Evolutionary conservation across 139 green algal genomes (phyloP).

Genomic region (Chlamydomonas urium): DNA sequence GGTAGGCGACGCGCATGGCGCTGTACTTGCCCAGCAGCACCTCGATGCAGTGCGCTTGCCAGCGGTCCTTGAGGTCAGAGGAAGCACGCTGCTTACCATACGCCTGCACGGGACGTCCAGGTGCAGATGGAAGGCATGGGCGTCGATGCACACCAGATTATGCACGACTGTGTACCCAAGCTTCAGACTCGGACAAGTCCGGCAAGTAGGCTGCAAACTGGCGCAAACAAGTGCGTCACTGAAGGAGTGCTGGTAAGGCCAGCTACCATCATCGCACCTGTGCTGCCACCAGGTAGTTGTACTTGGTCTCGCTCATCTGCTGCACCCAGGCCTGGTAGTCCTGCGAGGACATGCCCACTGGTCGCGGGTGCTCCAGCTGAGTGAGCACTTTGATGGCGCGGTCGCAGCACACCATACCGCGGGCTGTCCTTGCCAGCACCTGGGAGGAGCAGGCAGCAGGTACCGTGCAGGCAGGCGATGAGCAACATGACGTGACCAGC

Average conservation of each 20-base stretch:
- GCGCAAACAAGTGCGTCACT: too few relatives aligned
- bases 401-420: conserved; percentile 72
- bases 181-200: too few relatives aligned
- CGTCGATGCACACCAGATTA: too few relatives aligned
- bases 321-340: conserved; percentile 27
- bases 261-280: too few relatives aligned
- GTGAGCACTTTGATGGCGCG: conserved; percentile 48
- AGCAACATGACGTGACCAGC: too few relatives aligned
- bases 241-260: too few relatives aligned
- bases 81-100: conserved; percentile 18
- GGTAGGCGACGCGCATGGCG: too few relatives aligned
- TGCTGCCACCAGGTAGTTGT: background rate
- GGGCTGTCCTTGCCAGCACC: conserved; percentile 43
- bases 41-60: conserved; percentile 25
- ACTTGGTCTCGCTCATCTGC: conserved; percentile 2
- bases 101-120: conserved; percentile 51
- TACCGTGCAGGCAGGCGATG: too few relatives aligned
- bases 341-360: conserved; percentile 18
- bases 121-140: too few relatives aligned
- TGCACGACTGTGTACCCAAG: too few relatives aligned
- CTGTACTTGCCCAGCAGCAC: conserved; percentile 17
- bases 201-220: too few relatives aligned
- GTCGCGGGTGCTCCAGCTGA: conserved; percentile 36
- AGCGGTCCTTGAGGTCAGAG: conserved; percentile 15
- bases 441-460: too few relatives aligned